phyloP scores from a whole-genome alignment of 2,329 filamentous ascomycete species.

The Diaporthe caulivora region DNA sequence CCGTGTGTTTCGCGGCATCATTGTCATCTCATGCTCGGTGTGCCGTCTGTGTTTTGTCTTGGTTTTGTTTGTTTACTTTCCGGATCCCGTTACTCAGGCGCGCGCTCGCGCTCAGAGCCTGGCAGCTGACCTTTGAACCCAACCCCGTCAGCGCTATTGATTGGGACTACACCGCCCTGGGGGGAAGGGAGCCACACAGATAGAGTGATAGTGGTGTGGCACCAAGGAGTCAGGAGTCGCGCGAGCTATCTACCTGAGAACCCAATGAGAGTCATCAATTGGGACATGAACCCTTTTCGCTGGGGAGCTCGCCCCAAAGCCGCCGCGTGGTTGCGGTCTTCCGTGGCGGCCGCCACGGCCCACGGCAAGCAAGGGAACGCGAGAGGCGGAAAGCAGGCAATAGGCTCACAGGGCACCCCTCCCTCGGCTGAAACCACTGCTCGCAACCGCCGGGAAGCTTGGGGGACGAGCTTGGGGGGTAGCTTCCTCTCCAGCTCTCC shows the following conservation, averaged over 20 bases:
- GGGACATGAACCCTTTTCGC: not conserved
- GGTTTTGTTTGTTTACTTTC: constrained; percentile 40
- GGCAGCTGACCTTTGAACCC: constrained; percentile 17
- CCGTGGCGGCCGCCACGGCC: constrained; percentile 18
- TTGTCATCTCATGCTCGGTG: constrained; percentile 13
- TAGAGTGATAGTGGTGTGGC: not conserved
- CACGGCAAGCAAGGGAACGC: constrained; percentile 10
- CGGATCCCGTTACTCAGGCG: constrained; percentile 1
- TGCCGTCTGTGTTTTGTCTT: not conserved
- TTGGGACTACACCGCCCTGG: constrained; percentile 22
- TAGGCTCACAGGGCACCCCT: constrained; percentile 15
- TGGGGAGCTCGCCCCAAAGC: constrained; percentile 6
- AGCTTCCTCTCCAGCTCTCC: constrained; percentile 9
- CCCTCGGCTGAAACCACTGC: constrained; percentile 35
- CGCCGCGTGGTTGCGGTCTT: constrained; percentile 33
- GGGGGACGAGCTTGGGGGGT: not conserved
- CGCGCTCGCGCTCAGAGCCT: not conserved
- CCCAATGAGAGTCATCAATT: constrained; percentile 1
- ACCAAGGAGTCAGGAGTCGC: too few species aligned
- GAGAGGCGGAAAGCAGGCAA: not conserved
- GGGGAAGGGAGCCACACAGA: not conserved
- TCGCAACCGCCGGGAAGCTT: constrained; percentile 23
- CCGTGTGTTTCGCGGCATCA: constrained; percentile 5
- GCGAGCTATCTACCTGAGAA: constrained; percentile 13
- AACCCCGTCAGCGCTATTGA: constrained; percentile 22